Conservation (phyloP, 2,329 filamentous ascomycete species). For the Exophiala phaeomuriformis region DNA sequence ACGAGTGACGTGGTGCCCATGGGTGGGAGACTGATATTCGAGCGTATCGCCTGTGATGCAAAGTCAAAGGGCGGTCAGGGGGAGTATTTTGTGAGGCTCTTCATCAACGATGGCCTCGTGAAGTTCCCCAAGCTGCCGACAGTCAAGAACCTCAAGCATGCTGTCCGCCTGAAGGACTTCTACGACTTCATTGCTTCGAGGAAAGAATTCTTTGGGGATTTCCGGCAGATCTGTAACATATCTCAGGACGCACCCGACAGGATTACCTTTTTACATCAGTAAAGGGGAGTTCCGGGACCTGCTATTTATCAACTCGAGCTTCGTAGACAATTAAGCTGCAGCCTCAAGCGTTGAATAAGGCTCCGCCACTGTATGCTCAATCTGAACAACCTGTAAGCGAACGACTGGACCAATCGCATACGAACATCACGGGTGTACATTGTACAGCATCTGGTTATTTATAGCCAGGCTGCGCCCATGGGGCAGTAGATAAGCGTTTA, state of each 20-base stretch:
- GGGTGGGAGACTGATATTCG: constrained; percentile 50
- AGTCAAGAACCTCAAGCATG: constrained; percentile 35
- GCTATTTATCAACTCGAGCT: no score
- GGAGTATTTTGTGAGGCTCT: constrained; percentile 43
- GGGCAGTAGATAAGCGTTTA: neutral
- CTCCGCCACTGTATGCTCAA: no score
- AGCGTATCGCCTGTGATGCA: constrained; percentile 43
- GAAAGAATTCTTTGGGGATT: constrained; percentile 41
- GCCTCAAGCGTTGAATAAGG: neutral
- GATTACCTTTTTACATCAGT: constrained; percentile 47
- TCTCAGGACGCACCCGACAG: constrained; percentile 34
- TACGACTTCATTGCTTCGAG: constrained; percentile 35
- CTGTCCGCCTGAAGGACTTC: constrained; percentile 40
- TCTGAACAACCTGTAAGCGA: no score
- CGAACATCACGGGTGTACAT: neutral
- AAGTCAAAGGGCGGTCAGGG: neutral
- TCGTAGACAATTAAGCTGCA: neutral
- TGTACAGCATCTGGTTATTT: neutral
- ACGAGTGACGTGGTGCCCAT: constrained; percentile 52
- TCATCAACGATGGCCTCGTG: constrained; percentile 52
- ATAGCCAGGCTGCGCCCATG: neutral
- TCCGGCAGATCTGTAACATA: constrained; percentile 44
- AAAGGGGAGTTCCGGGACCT: neutral
- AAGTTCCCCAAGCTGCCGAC: constrained; percentile 30
- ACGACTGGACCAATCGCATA: no score